Evolutionary conservation across 2,329 filamentous ascomycete species (phyloP).

Genomic region (Aspergillus luchuensis): DNA sequence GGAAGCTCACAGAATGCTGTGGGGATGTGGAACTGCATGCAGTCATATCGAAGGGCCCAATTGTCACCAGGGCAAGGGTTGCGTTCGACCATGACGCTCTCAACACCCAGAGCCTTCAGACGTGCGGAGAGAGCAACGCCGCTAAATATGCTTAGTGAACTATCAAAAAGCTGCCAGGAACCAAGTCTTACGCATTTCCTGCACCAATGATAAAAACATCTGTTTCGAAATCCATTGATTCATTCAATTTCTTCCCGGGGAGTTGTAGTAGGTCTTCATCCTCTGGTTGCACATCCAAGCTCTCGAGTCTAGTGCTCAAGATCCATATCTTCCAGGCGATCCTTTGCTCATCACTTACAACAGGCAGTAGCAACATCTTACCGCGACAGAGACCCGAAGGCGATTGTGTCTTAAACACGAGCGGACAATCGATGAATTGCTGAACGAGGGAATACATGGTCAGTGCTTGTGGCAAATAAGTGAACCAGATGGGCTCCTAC

Average conservation of each 20-base stretch:
- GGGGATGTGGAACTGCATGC: conserved; percentile 46
- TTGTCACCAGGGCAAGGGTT: conserved; percentile 48
- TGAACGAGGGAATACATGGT: conserved; percentile 1
- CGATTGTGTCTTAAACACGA: conserved; percentile 35
- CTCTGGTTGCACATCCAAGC: conserved; percentile 29
- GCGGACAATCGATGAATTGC: conserved; percentile 35
- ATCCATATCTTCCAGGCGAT: conserved; percentile 32
- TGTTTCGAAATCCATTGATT: conserved; percentile 21
- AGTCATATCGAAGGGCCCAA: conserved; percentile 51
- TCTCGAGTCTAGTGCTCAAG: conserved; percentile 27
- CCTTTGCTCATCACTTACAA: conserved; percentile 3
- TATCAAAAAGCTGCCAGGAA: not conserved
- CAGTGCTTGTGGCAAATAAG: not conserved
- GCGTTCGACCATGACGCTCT: conserved; percentile 48
- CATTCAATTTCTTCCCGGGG: conserved; percentile 15
- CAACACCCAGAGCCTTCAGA: conserved; percentile 46
- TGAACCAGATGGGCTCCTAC: conserved; percentile 10
- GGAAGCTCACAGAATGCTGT: conserved; percentile 42
- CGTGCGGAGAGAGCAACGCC: conserved; percentile 48
- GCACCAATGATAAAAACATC: conserved; percentile 44
- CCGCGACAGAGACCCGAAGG: conserved; percentile 36
- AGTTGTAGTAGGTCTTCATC: conserved; percentile 16
- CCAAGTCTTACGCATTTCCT: conserved; percentile 41
- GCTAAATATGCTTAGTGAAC: conserved; percentile 23
- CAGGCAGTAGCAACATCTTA: conserved; percentile 34